Conservation (phyloP, 2,329 filamentous ascomycete genomes). For the Botrytis deweyae region DNA sequence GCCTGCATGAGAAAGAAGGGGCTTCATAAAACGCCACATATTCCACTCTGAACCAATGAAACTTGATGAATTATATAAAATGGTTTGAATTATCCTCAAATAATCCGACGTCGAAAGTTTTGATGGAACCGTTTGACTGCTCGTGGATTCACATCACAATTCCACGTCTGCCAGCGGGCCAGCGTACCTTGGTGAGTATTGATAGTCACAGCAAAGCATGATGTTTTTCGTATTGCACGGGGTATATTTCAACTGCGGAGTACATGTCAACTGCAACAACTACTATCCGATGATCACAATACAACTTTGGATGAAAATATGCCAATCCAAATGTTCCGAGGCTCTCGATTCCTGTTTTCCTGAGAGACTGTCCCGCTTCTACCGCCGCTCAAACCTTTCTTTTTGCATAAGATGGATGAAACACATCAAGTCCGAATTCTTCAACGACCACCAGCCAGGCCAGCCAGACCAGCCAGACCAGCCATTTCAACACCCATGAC, state of each 20-base stretch:
- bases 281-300: not conserved
- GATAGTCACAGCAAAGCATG: not conserved
- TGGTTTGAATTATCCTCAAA: not conserved
- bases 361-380: not conserved
- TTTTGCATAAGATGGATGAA: conserved; percentile 5
- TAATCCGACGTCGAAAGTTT: not conserved
- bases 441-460: not conserved
- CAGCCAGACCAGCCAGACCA: not conserved
- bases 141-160: not conserved
- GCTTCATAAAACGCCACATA: conserved; percentile 8
- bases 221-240: not conserved
- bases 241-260: not conserved
- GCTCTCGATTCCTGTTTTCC: not conserved
- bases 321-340: not conserved
- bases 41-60: not conserved
- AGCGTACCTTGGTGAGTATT: not conserved
- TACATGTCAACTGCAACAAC: not conserved
- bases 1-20: conserved; percentile 4
- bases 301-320: not conserved
- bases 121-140: not conserved
- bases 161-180: not conserved
- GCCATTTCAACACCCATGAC: not conserved
- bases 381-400: conserved; percentile 1
- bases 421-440: conserved; percentile 5
- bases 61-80: not conserved